Evolutionary conservation across 2,329 filamentous ascomycete genomes (phyloP).

Genomic region (Colletotrichum scovillei): DNA sequence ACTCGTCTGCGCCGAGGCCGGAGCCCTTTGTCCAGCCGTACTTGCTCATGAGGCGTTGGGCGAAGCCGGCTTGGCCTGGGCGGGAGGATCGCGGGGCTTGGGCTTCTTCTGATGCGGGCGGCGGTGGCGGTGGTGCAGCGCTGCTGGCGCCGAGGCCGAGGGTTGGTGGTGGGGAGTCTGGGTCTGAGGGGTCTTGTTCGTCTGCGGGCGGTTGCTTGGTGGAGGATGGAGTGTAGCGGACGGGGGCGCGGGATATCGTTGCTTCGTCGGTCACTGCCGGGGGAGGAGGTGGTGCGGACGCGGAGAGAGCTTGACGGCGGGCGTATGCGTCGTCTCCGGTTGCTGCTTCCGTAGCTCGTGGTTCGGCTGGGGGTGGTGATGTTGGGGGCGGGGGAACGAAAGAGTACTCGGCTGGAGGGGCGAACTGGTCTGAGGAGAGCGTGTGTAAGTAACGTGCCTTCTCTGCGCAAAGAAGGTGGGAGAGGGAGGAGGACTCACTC

Average conservation of each 20-base stretch:
- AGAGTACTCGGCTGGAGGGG: conserved; percentile 66
- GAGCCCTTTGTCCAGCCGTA: conserved; percentile 93
- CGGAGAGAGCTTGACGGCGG: conserved; percentile 69
- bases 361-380: conserved; percentile 56
- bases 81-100: conserved; percentile 66
- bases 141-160: conserved; percentile 58
- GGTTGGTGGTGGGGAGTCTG: conserved; percentile 58
- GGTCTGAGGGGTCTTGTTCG: conserved; percentile 50
- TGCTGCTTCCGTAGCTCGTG: conserved; percentile 64
- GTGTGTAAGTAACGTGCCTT: conserved; percentile 39
- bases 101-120: conserved; percentile 46
- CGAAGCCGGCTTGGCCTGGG: conserved; percentile 87
- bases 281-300: conserved; percentile 46
- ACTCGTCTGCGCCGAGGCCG: conserved; percentile 84
- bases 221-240: conserved; percentile 74
- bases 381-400: conserved; percentile 67
- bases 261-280: conserved; percentile 56
- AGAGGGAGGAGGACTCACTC: conserved; percentile 34
- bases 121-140: conserved; percentile 35
- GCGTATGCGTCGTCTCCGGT: conserved; percentile 78
- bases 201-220: conserved; percentile 45
- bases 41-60: conserved; percentile 88
- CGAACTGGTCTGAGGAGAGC: conserved; percentile 63
- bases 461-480: conserved; percentile 16
- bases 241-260: conserved; percentile 81